phyloP scores from a whole-genome alignment of 441 rosid species.

The Adansonia grandidieri region DNA sequence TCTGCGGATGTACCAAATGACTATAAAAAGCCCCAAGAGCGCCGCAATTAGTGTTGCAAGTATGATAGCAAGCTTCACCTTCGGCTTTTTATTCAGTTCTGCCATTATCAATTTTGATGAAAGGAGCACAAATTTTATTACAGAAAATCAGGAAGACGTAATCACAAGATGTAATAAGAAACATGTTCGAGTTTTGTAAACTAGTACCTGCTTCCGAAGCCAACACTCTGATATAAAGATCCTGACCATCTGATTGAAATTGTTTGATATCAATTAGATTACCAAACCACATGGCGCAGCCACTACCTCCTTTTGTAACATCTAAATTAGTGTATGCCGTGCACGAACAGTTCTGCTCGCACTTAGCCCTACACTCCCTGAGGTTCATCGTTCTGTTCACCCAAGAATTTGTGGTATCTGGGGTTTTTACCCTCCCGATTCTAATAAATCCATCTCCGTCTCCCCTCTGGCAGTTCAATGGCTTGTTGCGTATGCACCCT shows the following conservation, averaged over 20 bases:
- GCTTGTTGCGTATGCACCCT: constrained; percentile 17
- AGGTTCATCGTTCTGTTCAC: constrained; percentile 18
- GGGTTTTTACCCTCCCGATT: not conserved
- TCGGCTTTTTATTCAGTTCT: not conserved
- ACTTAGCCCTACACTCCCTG: constrained; percentile 34
- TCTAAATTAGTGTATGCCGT: constrained; percentile 36
- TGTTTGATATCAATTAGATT: constrained; percentile 47
- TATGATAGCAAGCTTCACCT: constrained; percentile 6
- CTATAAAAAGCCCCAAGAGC: constrained; percentile 3
- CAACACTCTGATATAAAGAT: constrained; percentile 38
- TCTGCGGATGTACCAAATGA: not conserved
- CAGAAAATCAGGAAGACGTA: not conserved
- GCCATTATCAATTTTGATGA: not conserved
- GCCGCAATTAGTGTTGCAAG: not conserved
- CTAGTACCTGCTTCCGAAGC: constrained; percentile 29
- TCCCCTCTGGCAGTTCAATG: constrained; percentile 13
- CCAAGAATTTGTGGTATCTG: constrained; percentile 4
- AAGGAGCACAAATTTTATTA: not conserved
- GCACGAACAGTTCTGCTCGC: constrained; percentile 46
- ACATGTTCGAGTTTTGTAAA: not conserved
- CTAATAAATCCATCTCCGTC: constrained; percentile 24
- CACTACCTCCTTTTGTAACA: constrained; percentile 35
- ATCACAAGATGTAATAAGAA: not conserved
- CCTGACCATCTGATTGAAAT: constrained; percentile 38
- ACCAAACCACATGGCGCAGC: constrained; percentile 53